Evolutionary conservation across 495 filamentous ascomycete species (phyloP).

Genomic region (Talaromyces trachyspermus): DNA sequence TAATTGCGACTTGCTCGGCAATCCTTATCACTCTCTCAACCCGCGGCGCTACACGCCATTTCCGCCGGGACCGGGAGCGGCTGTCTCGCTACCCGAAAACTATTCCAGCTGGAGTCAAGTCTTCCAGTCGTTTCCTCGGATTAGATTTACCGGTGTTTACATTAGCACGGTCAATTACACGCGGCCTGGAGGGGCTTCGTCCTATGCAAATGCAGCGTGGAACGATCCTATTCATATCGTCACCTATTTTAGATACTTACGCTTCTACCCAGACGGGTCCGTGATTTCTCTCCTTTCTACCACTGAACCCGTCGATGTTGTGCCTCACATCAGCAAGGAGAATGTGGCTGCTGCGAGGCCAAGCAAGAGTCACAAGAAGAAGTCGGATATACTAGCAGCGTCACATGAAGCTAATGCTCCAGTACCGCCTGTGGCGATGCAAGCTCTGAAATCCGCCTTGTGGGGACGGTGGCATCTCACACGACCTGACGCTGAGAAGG

Average conservation of each 20-base stretch:
- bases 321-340: slow-evolving; percentile 58
- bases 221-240: slow-evolving; percentile 88
- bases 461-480: slow-evolving; percentile 54
- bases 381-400: slow-evolving; percentile 26
- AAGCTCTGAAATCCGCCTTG: slow-evolving; percentile 50
- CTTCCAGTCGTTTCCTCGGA: slow-evolving; percentile 73
- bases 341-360: slow-evolving; percentile 31
- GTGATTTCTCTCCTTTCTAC: slow-evolving; percentile 72
- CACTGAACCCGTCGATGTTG: slow-evolving; percentile 74
- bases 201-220: slow-evolving; percentile 54
- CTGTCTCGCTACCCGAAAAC: slow-evolving; percentile 29
- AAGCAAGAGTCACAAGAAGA: slow-evolving; percentile 25
- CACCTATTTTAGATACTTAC: slow-evolving; percentile 93
- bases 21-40: slow-evolving; percentile 38
- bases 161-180: slow-evolving; percentile 95
- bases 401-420: slow-evolving; percentile 16
- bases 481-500: slow-evolving; percentile 26
- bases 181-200: slow-evolving; percentile 61
- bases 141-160: slow-evolving; percentile 92
- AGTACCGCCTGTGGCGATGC: slow-evolving; percentile 32
- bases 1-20: slow-evolving; percentile 54
- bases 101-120: slow-evolving; percentile 49
- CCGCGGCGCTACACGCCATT: slow-evolving; percentile 34
- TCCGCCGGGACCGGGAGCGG: slow-evolving; percentile 15
- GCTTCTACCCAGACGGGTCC: slow-evolving; percentile 87